Evolutionary conservation across 2,329 filamentous ascomycete species (phyloP), one percentile per base, ranked within the genome.

Genomic region (Myriosclerotinia scirpicola): DNA sequence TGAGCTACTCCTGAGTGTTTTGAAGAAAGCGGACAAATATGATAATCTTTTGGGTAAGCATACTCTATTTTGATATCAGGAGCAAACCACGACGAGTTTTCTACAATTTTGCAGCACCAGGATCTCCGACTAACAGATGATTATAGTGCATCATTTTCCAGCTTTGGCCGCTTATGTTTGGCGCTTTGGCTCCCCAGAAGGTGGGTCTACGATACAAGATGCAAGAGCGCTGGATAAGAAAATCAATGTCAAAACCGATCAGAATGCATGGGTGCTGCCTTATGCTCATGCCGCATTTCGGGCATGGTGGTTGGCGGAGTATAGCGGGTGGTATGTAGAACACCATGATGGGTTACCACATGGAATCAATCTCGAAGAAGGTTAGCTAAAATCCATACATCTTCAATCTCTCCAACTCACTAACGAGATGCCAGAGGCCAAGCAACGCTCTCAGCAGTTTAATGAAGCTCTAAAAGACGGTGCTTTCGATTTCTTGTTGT

Each of bases 251-350:
- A 84, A 85, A 22, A 81, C 85, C 55, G 90, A 93, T 60, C 86
- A 87, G 68, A 81, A 89, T 53, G 80, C 83, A 20, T 97, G 93
- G 91, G 82, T 84, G 30, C 77, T 96, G 50, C 82, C 88, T 20
- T 90, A 89, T 72, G 84, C 98, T 15, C 90, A 93, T 73, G 91
- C 93, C 55, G 90, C 92, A 4, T 84, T 93, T 15, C 85, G 87
- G 65, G 86, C 90, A 5, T 93, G 91, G 84, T 99, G 95, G 95
- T 84, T 97, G 56, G 89, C 92, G 42, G 93, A 98, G 75, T 97
- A 97, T 78, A 95, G 91, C 71, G 92, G 92, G 3, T 91, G 92
- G 82, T 97, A 93, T 76, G 83, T 91, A 67, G 92, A 96, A 72
- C 85, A 89, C 56, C 69, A 86, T 26, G 83, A 86, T 44, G 82